These are phyloP conservation scores for Aspergillus hortae DNA, from an alignment of 2,329 filamentous ascomycete genomes.

Conservation along the genomic window DNA sequence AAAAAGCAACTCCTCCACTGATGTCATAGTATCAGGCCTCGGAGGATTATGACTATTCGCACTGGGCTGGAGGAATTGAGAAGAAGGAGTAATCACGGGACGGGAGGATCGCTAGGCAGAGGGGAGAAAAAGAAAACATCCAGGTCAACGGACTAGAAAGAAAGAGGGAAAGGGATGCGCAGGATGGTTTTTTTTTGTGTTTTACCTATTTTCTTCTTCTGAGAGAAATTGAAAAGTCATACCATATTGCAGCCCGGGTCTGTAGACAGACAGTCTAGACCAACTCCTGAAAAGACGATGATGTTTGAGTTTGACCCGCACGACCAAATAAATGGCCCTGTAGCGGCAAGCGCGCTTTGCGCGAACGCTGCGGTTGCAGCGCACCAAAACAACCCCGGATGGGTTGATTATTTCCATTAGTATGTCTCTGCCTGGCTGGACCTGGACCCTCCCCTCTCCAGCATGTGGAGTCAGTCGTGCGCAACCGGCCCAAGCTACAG, in stretches of 20 bases:
- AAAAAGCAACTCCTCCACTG: conserved; percentile 8
- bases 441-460: not conserved
- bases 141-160: conserved; percentile 4
- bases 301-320: not conserved
- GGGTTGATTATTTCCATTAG: not conserved
- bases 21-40: conserved; percentile 11
- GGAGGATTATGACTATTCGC: conserved; percentile 12
- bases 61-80: conserved; percentile 2
- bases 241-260: too few relatives aligned
- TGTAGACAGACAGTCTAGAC: not conserved
- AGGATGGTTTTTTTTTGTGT: not conserved
- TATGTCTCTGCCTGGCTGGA: conserved; percentile 6
- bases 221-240: too few relatives aligned
- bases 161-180: conserved; percentile 3
- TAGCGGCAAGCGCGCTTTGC: conserved; percentile 40
- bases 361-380: conserved; percentile 34
- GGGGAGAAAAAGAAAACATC: not conserved
- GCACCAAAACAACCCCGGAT: conserved; percentile 27
- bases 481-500: conserved; percentile 2
- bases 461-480: conserved; percentile 2
- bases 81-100: not conserved
- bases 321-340: not conserved
- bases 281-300: not conserved
- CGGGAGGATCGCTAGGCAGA: not conserved
- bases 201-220: not conserved